These are phyloP conservation scores for Candida stauntonica DNA, from an alignment of 805 yeast species.

Conservation along the genomic window DNA sequence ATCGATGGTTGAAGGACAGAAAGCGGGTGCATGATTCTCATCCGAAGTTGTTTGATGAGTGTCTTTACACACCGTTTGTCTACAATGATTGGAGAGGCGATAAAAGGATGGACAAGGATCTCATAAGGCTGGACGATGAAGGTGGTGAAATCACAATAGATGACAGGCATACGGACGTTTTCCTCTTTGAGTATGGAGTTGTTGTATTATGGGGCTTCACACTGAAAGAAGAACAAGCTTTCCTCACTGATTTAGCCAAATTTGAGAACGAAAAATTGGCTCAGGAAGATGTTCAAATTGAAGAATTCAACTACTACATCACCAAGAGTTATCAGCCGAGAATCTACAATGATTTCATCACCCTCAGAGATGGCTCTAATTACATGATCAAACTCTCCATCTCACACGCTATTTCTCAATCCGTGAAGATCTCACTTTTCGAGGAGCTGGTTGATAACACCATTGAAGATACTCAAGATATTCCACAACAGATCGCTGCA, in stretches of 20 bases:
- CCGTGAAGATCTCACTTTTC: slow-evolving; percentile 90
- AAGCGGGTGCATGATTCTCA: slow-evolving; percentile 68
- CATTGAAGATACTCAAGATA: slow-evolving; percentile 94
- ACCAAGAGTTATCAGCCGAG: slow-evolving; percentile 94
- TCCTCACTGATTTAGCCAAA: slow-evolving; percentile 77
- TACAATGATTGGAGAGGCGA: slow-evolving; percentile 74
- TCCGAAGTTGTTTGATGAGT: slow-evolving; percentile 91
- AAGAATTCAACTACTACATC: slow-evolving; percentile 91
- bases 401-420: slow-evolving; percentile 93
- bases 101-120: slow-evolving; percentile 38
- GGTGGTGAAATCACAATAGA: slow-evolving; percentile 94
- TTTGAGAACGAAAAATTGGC: slow-evolving; percentile 91
- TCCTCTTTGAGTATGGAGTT: slow-evolving; percentile 95
- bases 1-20: slow-evolving; percentile 79
- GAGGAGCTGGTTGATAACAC: slow-evolving; percentile 96
- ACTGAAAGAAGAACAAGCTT: slow-evolving; percentile 74
- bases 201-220: slow-evolving; percentile 95
- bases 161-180: slow-evolving; percentile 70
- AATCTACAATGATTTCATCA: slow-evolving; percentile 91
- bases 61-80: slow-evolving; percentile 85
- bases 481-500: slow-evolving; percentile 92
- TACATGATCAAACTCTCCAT: slow-evolving; percentile 90
- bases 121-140: slow-evolving; percentile 80
- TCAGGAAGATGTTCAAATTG: slow-evolving; percentile 87
- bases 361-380: slow-evolving; percentile 81